Percentiles rank a stretch among this genome's conserved stretches.
Conservation (phyloP, 2,329 filamentous ascomycete genomes). For the Curvularia lunata region DNA sequence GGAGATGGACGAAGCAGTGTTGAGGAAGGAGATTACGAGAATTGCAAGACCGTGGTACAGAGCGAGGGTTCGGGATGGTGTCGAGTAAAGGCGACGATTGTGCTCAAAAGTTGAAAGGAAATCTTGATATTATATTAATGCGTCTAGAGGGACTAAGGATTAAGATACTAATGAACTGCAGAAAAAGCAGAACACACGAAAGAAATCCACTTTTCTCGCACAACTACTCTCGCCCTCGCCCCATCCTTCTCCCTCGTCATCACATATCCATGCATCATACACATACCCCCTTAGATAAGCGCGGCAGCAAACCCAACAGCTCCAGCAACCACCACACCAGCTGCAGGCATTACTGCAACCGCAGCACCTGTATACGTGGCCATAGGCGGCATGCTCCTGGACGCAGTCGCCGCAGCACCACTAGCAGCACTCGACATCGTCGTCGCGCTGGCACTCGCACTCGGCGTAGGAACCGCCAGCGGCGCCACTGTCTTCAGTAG, state of each 20-base stretch:
- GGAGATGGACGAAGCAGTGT: neutral
- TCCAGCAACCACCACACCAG: conserved; percentile 5
- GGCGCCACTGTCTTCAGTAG: conserved; percentile 35
- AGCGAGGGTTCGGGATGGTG: conserved; percentile 4
- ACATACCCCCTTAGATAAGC: conserved; percentile 1
- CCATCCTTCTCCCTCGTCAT: neutral
- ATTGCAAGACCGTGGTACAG: neutral
- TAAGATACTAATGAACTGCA: neutral
- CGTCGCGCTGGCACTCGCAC: neutral
- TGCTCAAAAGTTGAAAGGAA: neutral
- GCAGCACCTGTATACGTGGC: conserved; percentile 9
- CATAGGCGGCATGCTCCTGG: neutral
- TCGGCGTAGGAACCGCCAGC: conserved; percentile 19
- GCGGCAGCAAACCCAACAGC: conserved; percentile 6
- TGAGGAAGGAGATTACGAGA: neutral
- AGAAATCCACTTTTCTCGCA: neutral
- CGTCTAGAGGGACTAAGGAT: neutral
- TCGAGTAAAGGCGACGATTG: neutral
- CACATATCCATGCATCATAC: neutral
- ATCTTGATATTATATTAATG: neutral
- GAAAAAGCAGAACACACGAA: neutral
- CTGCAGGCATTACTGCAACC: neutral
- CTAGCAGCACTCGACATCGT: conserved; percentile 1
- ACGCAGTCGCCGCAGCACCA: neutral
- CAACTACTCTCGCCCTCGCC: neutral